Conservation (phyloP, 768 basidiomycete species). For the Myochromella boudieri region DNA sequence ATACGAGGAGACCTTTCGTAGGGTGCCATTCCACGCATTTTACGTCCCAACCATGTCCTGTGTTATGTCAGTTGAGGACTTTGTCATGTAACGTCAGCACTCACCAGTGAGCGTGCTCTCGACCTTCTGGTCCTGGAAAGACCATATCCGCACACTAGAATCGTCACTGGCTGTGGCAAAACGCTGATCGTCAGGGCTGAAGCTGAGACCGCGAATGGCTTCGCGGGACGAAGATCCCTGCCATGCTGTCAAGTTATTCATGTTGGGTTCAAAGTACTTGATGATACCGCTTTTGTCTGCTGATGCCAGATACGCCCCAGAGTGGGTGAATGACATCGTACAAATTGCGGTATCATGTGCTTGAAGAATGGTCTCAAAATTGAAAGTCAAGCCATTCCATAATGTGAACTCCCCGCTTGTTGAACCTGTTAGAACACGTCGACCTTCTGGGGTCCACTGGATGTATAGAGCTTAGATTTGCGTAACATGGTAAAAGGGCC, state of each 20-base stretch:
- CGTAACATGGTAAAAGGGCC: neutral
- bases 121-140: slow-evolving; percentile 86
- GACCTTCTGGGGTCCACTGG: slow-evolving; percentile 97
- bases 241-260: slow-evolving; percentile 97
- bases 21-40: slow-evolving; percentile 99
- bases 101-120: slow-evolving; percentile 85
- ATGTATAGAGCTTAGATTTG: neutral
- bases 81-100: no score
- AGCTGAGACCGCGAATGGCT: slow-evolving; percentile 87
- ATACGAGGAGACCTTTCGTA: slow-evolving; percentile 90
- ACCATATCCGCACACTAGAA: slow-evolving; percentile 93
- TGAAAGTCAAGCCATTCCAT: slow-evolving; percentile 99
- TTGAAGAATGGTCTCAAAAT: slow-evolving; percentile 99
- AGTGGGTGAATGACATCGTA: slow-evolving; percentile 86
- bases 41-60: slow-evolving; percentile 99
- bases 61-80: neutral
- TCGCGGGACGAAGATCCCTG: slow-evolving; percentile 85
- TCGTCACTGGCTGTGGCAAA: slow-evolving; percentile 98
- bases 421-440: slow-evolving; percentile 91
- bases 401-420: slow-evolving; percentile 97
- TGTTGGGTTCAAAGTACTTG: slow-evolving; percentile 99
- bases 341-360: slow-evolving; percentile 96
- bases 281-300: slow-evolving; percentile 92
- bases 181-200: slow-evolving; percentile 87
- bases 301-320: slow-evolving; percentile 90